Percentiles rank a stretch among this genome's conserved stretches.
phyloP scores from a whole-genome alignment of 2,329 filamentous ascomycete species.

The Lachnellula cervina region DNA sequence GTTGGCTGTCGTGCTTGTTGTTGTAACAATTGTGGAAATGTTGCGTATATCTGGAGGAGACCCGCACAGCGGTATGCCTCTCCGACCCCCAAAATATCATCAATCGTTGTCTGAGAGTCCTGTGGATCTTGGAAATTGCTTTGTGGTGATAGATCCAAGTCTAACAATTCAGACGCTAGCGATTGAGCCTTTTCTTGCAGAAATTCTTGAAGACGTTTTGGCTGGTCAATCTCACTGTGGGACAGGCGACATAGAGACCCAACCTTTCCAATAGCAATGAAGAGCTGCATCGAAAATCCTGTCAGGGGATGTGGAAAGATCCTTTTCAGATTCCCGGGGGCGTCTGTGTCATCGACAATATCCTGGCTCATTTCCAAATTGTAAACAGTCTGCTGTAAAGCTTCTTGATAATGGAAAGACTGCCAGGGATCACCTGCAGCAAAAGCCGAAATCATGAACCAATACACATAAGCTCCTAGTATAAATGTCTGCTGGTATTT shows the following conservation, averaged over 20 bases:
- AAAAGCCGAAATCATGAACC: conserved; percentile 9
- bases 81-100: conserved; percentile 7
- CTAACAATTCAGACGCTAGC: conserved; percentile 1
- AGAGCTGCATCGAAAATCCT: conserved; percentile 5
- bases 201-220: background rate
- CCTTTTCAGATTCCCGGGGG: background rate
- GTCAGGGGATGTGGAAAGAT: conserved; percentile 5
- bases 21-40: conserved; percentile 6
- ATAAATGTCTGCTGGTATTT: conserved; percentile 12
- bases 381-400: background rate
- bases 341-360: background rate
- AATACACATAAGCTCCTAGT: conserved; percentile 9
- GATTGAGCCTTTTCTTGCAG: background rate
- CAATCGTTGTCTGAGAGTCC: conserved; percentile 5
- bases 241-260: conserved; percentile 4
- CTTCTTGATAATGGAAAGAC: conserved; percentile 6
- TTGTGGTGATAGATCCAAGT: background rate
- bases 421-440: conserved; percentile 1
- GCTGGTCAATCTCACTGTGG: background rate
- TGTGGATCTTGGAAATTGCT: conserved; percentile 2
- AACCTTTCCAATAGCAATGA: conserved; percentile 7
- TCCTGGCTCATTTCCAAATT: background rate
- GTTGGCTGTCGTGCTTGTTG: background rate
- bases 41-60: conserved; percentile 8
- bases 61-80: conserved; percentile 11